phyloP scores from a whole-genome alignment of 352 stramenopile genomes.

The Phytopythium delawarense region DNA sequence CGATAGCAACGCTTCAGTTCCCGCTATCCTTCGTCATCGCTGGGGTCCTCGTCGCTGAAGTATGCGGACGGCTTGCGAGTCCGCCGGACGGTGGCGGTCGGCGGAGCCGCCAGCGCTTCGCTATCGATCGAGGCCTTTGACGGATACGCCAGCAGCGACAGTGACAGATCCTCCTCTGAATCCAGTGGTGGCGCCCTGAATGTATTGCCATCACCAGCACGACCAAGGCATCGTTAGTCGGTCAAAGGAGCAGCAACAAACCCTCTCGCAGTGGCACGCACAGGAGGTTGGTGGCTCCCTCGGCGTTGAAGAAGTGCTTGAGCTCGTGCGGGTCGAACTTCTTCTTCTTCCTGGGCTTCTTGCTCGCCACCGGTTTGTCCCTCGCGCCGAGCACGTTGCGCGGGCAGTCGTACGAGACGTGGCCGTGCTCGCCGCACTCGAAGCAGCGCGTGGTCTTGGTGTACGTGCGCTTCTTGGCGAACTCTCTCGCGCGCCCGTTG shows the following conservation, averaged over 20 bases:
- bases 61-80: constrained; percentile 45
- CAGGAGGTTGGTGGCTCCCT: constrained; percentile 60
- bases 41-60: constrained; percentile 79
- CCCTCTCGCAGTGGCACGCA: constrained; percentile 19
- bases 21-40: constrained; percentile 34
- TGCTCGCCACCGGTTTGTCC: constrained; percentile 45
- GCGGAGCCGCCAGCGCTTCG: neutral
- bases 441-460: constrained; percentile 66
- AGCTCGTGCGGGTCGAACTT: constrained; percentile 55
- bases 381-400: constrained; percentile 74
- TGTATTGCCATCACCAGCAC: constrained; percentile 4
- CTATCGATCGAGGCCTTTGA: constrained; percentile 11
- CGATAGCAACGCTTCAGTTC: neutral
- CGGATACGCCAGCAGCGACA: constrained; percentile 68
- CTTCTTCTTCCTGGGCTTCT: constrained; percentile 53
- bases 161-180: constrained; percentile 49
- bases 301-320: constrained; percentile 65
- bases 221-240: neutral
- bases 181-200: constrained; percentile 43
- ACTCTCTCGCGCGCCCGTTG: constrained; percentile 77
- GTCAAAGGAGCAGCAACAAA: neutral
- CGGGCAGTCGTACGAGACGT: constrained; percentile 84
- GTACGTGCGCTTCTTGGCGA: constrained; percentile 80
- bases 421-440: constrained; percentile 71
- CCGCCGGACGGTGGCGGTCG: constrained; percentile 11